Evolutionary conservation across 306 rosid species (phyloP).

Genomic region (Astragalus glycyphyllos): DNA sequence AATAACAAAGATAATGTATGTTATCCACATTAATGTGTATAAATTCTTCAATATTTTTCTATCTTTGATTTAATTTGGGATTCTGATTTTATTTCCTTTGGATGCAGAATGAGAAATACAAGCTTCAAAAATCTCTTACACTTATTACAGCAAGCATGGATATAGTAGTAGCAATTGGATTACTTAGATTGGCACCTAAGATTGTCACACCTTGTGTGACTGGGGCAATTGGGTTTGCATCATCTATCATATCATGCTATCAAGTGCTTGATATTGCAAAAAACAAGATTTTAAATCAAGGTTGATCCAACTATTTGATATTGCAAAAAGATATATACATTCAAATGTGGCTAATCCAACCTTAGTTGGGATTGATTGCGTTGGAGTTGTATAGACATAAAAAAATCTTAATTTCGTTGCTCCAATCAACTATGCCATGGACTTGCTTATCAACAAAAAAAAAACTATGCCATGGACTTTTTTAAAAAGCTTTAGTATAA

Average conservation of each 20-base stretch:
- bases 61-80: not conserved
- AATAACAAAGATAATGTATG: constrained; percentile 73
- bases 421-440: no score
- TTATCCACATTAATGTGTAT: constrained; percentile 22
- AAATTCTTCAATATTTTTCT: constrained; percentile 18
- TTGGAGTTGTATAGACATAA: no score
- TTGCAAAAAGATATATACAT: no score
- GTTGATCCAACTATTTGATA: no score
- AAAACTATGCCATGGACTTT: no score
- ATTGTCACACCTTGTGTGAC: constrained; percentile 90
- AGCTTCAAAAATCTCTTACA: constrained; percentile 68
- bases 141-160: constrained; percentile 84
- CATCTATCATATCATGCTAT: constrained; percentile 92
- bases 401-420: no score
- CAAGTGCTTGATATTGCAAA: constrained; percentile 59
- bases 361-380: no score
- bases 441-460: no score
- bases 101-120: constrained; percentile 82
- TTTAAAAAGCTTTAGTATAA: no score
- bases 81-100: constrained; percentile 9
- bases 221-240: constrained; percentile 84
- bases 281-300: no score
- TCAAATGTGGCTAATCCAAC: no score
- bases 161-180: constrained; percentile 82
- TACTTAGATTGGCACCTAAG: constrained; percentile 91